These are phyloP conservation scores for Alectoria sarmentosa DNA, from an alignment of 495 filamentous ascomycete genomes.

Conservation along the genomic window DNA sequence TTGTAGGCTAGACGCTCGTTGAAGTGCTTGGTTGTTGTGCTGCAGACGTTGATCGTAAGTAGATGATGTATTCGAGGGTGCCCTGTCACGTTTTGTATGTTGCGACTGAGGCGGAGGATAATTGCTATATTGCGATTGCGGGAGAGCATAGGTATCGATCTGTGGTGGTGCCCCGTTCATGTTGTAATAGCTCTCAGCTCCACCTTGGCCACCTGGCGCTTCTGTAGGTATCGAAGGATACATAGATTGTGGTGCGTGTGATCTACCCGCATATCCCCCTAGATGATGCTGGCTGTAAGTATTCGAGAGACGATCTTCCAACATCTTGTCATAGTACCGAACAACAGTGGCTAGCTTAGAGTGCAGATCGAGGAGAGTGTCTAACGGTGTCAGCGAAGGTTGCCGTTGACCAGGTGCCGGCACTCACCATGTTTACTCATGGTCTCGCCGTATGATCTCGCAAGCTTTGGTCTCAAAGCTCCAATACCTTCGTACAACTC, in stretches of 20 bases:
- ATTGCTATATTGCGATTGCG: slow-evolving; percentile 28
- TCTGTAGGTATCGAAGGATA: slow-evolving; percentile 60
- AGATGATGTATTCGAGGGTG: slow-evolving; percentile 26
- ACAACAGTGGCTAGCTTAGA: slow-evolving; percentile 94
- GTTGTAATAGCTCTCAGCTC: slow-evolving; percentile 76
- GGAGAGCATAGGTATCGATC: slow-evolving; percentile 27
- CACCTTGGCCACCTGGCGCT: slow-evolving; percentile 40
- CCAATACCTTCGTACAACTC: slow-evolving; percentile 97
- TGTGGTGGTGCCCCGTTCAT: slow-evolving; percentile 50
- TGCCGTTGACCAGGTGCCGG: slow-evolving; percentile 14
- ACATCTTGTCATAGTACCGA: slow-evolving; percentile 97
- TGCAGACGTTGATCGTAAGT: slow-evolving; percentile 22
- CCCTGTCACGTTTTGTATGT: slow-evolving; percentile 24
- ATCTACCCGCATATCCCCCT: slow-evolving; percentile 33
- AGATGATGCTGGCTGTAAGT: slow-evolving; percentile 77
- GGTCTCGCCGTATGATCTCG: slow-evolving; percentile 93
- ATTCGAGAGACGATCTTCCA: slow-evolving; percentile 88
- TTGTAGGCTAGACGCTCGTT: slow-evolving; percentile 26
- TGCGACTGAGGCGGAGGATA: slow-evolving; percentile 26
- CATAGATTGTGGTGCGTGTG: slow-evolving; percentile 45
- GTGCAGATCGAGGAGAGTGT: slow-evolving; percentile 89
- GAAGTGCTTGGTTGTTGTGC: slow-evolving; percentile 22
- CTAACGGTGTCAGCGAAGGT: slow-evolving; percentile 35
- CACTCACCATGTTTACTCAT: slow-evolving; percentile 97
- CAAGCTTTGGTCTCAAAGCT: slow-evolving; percentile 82